Evolutionary conservation across 345 rosid species (phyloP).

Genomic region (Leavenworthia alabamica): DNA sequence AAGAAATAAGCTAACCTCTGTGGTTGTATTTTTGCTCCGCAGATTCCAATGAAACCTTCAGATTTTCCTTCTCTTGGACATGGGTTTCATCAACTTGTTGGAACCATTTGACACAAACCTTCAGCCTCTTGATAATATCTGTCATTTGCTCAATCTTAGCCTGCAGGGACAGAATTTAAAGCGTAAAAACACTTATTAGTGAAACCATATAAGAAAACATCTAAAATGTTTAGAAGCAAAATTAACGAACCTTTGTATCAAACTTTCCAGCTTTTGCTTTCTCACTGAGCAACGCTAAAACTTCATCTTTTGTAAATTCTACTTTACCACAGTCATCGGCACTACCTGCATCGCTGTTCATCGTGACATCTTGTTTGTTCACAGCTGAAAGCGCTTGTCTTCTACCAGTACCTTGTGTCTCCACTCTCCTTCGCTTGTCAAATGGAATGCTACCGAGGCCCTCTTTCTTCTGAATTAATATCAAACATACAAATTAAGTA

Average conservation of each 20-base stretch:
- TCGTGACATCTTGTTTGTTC: slow-evolving; percentile 44
- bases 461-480: slow-evolving; percentile 46
- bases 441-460: slow-evolving; percentile 40
- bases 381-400: slow-evolving; percentile 49
- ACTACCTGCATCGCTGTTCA: slow-evolving; percentile 36
- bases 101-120: slow-evolving; percentile 71
- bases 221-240: too few relatives aligned
- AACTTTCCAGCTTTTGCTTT: slow-evolving; percentile 59
- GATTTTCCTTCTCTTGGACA: slow-evolving; percentile 48
- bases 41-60: slow-evolving; percentile 47
- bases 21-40: slow-evolving; percentile 49
- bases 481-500: not conserved
- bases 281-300: slow-evolving; percentile 63
- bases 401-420: slow-evolving; percentile 35
- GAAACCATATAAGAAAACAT: too few relatives aligned
- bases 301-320: slow-evolving; percentile 73
- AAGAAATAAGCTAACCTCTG: slow-evolving; percentile 37
- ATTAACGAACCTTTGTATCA: slow-evolving; percentile 62
- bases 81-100: slow-evolving; percentile 56
- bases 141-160: slow-evolving; percentile 50
- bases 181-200: not conserved
- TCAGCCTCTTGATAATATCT: slow-evolving; percentile 61
- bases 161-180: slow-evolving; percentile 31
- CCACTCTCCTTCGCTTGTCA: slow-evolving; percentile 63
- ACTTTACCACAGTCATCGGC: slow-evolving; percentile 38